Evolutionary conservation across 2,329 filamentous ascomycete species (phyloP), one percentile per base, ranked within the genome.

Genomic region (Aureobasidium sp.): DNA sequence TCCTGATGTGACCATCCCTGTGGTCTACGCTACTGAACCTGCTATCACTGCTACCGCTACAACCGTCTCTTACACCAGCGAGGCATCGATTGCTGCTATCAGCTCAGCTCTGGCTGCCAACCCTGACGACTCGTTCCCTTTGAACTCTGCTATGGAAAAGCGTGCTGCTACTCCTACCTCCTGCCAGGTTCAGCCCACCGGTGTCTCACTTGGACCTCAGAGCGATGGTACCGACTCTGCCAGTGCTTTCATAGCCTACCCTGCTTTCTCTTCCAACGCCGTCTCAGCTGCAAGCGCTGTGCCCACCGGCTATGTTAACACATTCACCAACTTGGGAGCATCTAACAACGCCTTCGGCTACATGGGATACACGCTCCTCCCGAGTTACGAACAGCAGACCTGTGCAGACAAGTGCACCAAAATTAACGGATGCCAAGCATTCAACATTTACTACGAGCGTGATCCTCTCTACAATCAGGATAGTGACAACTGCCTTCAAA

Each of bases 401-500:
- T 69, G 69, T 40, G 68, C 68, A 13, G n/a, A 42, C 23, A 53
- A 62, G 42, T 69, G 69, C 60, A 61, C 64, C 48, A 64, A 64
- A 36, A 66, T 66, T 31, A 61, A 64, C 53, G 67, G 69, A 38
- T 70, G 68, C 54, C 64, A 61, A 25, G 43, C 61, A 9, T 68
- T 69, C 63, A 70, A 70, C 54, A 61, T 69, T 38, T 66, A 75
- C 69, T 70, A 73, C 51, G 76, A 78, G 66, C 74, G 78, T 55
- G 75, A 79, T 61, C 78, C 79, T 11, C 70, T 69, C 9, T 31
- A 76, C n/a, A 69, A 73, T 54, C 76, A 78, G 6, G 72, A 66
- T n/a, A 66, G 70, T 64, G 71, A 65, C 43, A 64, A 51, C 20
- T 81, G 79, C 69, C n/a, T n/a, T n/a, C n/a, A n/a, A n/a, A n/a